Conservation (phyloP, 2,329 filamentous ascomycete genomes). For the Beauveria varroae region DNA sequence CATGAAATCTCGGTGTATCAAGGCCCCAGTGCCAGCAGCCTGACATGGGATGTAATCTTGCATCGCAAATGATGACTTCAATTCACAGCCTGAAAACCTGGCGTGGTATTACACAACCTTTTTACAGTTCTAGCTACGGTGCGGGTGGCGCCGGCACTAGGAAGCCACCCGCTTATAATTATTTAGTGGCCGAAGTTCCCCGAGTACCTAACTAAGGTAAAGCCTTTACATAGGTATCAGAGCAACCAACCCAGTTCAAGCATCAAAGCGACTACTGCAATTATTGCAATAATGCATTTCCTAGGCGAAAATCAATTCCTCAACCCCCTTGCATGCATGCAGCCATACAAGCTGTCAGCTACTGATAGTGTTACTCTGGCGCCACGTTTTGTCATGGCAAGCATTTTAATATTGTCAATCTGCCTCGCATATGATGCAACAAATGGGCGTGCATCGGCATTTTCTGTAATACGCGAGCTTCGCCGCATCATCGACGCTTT, state of each 20-base stretch:
- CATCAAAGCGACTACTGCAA: background rate
- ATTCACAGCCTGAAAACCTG: too few relatives aligned
- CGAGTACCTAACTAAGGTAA: background rate
- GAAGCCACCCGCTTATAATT: background rate
- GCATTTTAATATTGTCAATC: background rate
- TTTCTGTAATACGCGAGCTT: background rate
- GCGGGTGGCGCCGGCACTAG: background rate
- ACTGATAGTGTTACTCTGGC: too few relatives aligned
- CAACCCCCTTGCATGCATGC: background rate
- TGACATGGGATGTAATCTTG: background rate
- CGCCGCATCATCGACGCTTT: background rate
- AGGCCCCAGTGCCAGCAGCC: too few relatives aligned
- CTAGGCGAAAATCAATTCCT: background rate
- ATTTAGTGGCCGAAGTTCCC: background rate
- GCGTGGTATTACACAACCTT: background rate
- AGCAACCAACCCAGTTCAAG: background rate
- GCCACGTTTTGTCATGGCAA: too few relatives aligned
- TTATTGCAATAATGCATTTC: background rate
- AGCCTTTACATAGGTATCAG: too few relatives aligned
- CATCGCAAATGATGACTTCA: too few relatives aligned
- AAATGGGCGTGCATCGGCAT: background rate
- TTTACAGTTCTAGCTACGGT: background rate
- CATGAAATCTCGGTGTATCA: too few relatives aligned
- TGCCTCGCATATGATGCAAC: too few relatives aligned
- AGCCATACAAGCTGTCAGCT: background rate